A percentile compares a stretch with the other conserved stretches of the same genome.
These are phyloP conservation scores for Komagataella pseudopastoris DNA, from an alignment of 805 yeast species.

Conservation along the genomic window DNA sequence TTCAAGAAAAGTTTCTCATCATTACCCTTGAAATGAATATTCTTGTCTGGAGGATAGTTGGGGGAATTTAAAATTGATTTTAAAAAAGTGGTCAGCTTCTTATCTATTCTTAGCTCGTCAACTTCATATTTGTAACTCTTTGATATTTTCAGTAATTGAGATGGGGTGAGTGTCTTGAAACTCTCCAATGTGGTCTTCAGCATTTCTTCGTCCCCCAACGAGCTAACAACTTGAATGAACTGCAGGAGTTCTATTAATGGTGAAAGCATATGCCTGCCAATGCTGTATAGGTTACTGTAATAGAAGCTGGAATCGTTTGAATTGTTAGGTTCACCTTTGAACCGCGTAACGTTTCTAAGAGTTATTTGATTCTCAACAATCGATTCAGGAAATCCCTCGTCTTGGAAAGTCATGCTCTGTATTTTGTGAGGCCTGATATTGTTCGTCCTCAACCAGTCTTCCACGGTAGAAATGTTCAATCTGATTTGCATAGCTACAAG, in stretches of 20 bases:
- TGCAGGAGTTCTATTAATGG: constrained; percentile 74
- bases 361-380: constrained; percentile 10
- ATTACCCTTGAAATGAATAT: constrained; percentile 10
- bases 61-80: constrained; percentile 14
- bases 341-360: constrained; percentile 17
- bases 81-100: constrained; percentile 30
- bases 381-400: constrained; percentile 19
- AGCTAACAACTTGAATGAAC: constrained; percentile 80
- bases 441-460: constrained; percentile 83
- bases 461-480: constrained; percentile 71
- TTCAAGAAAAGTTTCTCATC: constrained; percentile 29
- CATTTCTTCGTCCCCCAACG: constrained; percentile 51
- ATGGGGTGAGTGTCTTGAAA: constrained; percentile 46
- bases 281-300: constrained; percentile 48
- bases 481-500: constrained; percentile 83
- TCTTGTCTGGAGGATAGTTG: constrained; percentile 4
- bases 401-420: constrained; percentile 10
- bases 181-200: constrained; percentile 38
- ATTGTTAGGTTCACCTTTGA: constrained; percentile 16
- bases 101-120: constrained; percentile 56
- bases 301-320: constrained; percentile 42
- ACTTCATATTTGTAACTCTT: constrained; percentile 78
- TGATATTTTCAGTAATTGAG: constrained; percentile 56
- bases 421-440: constrained; percentile 31
- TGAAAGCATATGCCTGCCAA: constrained; percentile 53